These are phyloP conservation scores for Cymbidium sinense DNA, from an alignment of 106 monocot species.

Conservation along the genomic window DNA sequence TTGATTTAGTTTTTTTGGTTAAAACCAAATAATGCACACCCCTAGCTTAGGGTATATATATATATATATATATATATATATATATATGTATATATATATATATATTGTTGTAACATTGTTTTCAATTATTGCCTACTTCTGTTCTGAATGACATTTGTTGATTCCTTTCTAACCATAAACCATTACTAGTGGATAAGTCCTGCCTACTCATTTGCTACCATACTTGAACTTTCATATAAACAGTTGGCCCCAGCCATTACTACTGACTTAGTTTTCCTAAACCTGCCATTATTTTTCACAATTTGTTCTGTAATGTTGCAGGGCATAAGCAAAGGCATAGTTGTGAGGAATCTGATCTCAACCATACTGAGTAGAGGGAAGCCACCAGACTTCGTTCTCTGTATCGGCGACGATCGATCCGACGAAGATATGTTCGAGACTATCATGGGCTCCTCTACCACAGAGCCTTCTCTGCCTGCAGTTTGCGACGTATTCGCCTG, in stretches of 20 bases:
- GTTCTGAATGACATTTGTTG: neutral
- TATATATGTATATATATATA: too few relatives aligned
- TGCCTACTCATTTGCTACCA: neutral
- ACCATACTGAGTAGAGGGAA: slow-evolving; percentile 40
- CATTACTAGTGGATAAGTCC: neutral
- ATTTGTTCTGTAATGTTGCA: neutral
- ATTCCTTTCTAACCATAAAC: neutral
- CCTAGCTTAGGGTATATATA: too few relatives aligned
- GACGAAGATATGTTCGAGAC: slow-evolving; percentile 96
- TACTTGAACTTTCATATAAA: neutral
- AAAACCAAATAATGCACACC: too few relatives aligned
- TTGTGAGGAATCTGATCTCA: slow-evolving; percentile 33
- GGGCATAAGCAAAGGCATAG: slow-evolving; percentile 63
- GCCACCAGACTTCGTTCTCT: slow-evolving; percentile 58
- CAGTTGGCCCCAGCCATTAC: neutral
- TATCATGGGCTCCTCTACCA: slow-evolving; percentile 27
- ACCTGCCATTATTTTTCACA: too few relatives aligned
- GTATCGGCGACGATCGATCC: slow-evolving; percentile 78
- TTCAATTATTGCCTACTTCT: too few relatives aligned
- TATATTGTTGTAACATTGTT: too few relatives aligned
- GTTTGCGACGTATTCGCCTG: slow-evolving; percentile 65
- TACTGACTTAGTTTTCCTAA: neutral
- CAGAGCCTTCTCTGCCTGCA: slow-evolving; percentile 29
- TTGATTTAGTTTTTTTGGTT: too few relatives aligned
- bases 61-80: too few relatives aligned